A percentile compares a stretch with the other conserved stretches of the same genome.
These are phyloP conservation scores for Ettlia oleoabundans DNA, from an alignment of 139 green algal genomes.

Conservation along the genomic window DNA sequence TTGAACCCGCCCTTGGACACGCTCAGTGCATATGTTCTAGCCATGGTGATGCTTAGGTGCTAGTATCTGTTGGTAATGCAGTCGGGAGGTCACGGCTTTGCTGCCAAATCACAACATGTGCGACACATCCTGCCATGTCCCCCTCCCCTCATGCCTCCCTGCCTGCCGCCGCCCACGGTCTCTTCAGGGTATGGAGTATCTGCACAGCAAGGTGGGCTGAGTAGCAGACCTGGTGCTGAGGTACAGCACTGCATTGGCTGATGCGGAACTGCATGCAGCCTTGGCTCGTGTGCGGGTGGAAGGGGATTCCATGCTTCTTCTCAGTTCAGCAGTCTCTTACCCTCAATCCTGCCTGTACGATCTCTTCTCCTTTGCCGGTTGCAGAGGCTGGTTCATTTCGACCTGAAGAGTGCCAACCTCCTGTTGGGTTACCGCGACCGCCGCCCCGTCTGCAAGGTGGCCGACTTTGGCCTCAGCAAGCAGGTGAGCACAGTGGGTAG, in stretches of 20 bases:
- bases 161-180: too few relatives aligned
- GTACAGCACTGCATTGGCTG: neutral
- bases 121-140: too few relatives aligned
- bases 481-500: slow-evolving; percentile 21
- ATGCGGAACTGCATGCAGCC: neutral
- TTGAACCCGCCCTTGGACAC: too few relatives aligned
- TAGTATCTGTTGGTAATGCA: too few relatives aligned
- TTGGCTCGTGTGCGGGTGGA: too few relatives aligned
- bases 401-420: slow-evolving; percentile 77
- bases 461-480: slow-evolving; percentile 81
- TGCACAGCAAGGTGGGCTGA: slow-evolving; percentile 61
- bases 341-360: too few relatives aligned
- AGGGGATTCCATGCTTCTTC: neutral
- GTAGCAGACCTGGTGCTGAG: neutral
- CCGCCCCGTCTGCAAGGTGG: slow-evolving; percentile 75
- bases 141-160: too few relatives aligned
- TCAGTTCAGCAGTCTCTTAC: slow-evolving; percentile 13
- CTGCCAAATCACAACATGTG: too few relatives aligned
- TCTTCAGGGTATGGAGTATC: slow-evolving; percentile 88
- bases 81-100: too few relatives aligned
- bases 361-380: too few relatives aligned
- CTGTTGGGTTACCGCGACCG: slow-evolving; percentile 77
- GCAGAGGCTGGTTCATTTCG: slow-evolving; percentile 77
- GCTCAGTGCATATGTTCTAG: too few relatives aligned
- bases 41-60: too few relatives aligned